phyloP scores from a whole-genome alignment of 345 rosid species.

The Noccaea caerulescens region DNA sequence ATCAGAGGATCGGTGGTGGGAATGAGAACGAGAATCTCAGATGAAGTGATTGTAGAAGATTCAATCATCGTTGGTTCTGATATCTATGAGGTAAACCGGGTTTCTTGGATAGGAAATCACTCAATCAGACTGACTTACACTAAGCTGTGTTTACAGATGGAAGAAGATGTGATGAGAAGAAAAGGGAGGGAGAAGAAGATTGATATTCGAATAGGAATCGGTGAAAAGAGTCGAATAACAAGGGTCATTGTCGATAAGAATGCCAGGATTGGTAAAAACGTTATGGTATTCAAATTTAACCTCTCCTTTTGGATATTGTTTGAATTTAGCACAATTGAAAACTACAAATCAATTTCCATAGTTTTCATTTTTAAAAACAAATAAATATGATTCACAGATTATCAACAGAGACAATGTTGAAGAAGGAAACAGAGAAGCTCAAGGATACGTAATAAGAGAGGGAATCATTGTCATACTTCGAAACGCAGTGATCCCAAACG shows the following conservation, averaged over 20 bases:
- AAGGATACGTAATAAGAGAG: slow-evolving; percentile 69
- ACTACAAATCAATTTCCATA: neutral
- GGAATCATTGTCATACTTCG: slow-evolving; percentile 71
- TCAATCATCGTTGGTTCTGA: slow-evolving; percentile 83
- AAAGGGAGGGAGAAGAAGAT: slow-evolving; percentile 30
- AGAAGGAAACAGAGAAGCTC: slow-evolving; percentile 63
- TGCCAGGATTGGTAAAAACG: slow-evolving; percentile 81
- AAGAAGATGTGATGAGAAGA: slow-evolving; percentile 41
- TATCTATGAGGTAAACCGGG: slow-evolving; percentile 59
- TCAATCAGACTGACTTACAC: neutral
- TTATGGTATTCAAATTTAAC: slow-evolving; percentile 23
- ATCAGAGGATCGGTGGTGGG: slow-evolving; percentile 77
- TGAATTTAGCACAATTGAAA: neutral
- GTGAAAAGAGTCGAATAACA: slow-evolving; percentile 58
- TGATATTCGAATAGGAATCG: slow-evolving; percentile 66
- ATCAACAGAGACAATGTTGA: slow-evolving; percentile 68
- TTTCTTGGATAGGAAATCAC: slow-evolving; percentile 12
- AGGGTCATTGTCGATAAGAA: slow-evolving; percentile 78
- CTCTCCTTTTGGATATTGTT: neutral
- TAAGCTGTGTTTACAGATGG: slow-evolving; percentile 15
- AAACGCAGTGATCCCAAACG: slow-evolving; percentile 58
- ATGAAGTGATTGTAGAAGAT: slow-evolving; percentile 65
- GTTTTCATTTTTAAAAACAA: neutral
- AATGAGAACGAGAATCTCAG: slow-evolving; percentile 72
- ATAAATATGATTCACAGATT: slow-evolving; percentile 49